These are phyloP conservation scores for Setomelanomma holmii DNA, from an alignment of 2,329 filamentous ascomycete genomes.

Conservation along the genomic window DNA sequence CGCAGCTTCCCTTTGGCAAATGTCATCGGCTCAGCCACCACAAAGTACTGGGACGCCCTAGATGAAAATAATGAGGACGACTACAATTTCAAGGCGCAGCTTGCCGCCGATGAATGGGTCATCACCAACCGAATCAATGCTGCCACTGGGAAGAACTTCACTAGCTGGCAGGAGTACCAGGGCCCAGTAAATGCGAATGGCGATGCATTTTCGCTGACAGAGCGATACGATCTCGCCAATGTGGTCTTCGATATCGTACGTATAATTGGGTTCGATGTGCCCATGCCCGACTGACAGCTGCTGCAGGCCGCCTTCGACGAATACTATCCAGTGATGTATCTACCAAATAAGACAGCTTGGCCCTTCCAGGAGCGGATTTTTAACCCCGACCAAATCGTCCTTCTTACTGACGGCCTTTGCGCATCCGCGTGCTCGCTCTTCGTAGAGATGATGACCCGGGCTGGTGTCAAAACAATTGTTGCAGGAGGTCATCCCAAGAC, in stretches of 20 bases:
- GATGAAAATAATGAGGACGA: constrained; percentile 6
- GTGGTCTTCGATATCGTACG: neutral
- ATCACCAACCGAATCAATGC: constrained; percentile 21
- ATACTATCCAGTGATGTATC: constrained; percentile 11
- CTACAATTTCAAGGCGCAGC: neutral
- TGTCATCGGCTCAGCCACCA: constrained; percentile 19
- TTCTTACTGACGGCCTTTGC: constrained; percentile 62
- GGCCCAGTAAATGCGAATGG: constrained; percentile 26
- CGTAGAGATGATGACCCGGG: constrained; percentile 55
- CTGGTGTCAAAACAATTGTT: constrained; percentile 60
- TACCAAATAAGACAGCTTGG: neutral
- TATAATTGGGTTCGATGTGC: neutral
- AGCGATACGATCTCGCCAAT: constrained; percentile 6
- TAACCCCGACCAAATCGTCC: constrained; percentile 37
- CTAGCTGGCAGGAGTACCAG: constrained; percentile 51
- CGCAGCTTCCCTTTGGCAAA: constrained; percentile 47
- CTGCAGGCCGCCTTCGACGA: neutral
- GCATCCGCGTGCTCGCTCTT: constrained; percentile 64
- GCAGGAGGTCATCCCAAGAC: constrained; percentile 63
- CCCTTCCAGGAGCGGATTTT: neutral
- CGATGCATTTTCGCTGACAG: constrained; percentile 46
- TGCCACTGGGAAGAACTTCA: constrained; percentile 40
- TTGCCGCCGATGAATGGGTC: constrained; percentile 23
- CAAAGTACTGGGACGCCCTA: constrained; percentile 2
- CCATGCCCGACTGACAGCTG: neutral